These are phyloP conservation scores for Myxozyma neotropica DNA, from an alignment of 805 yeast genomes.

Conservation along the genomic window DNA sequence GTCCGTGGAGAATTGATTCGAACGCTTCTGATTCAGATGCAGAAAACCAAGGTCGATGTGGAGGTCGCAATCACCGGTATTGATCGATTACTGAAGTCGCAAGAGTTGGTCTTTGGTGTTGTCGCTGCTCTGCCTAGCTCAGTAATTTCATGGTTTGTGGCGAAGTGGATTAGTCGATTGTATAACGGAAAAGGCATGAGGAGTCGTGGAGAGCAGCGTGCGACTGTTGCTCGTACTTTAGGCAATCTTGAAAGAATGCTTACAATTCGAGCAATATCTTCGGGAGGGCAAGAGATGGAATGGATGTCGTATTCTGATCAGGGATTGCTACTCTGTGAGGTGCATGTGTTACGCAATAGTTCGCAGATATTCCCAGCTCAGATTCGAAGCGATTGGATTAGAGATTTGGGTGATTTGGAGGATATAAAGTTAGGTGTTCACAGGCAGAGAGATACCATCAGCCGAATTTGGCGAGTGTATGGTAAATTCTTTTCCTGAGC, in stretches of 20 bases:
- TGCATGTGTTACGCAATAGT: conserved; percentile 55
- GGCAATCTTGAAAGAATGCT: conserved; percentile 63
- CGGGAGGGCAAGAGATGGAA: conserved; percentile 1
- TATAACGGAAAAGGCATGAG: conserved; percentile 41
- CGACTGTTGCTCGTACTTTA: conserved; percentile 49
- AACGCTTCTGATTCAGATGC: conserved; percentile 85
- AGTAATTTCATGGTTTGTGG: conserved; percentile 43
- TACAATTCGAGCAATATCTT: conserved; percentile 33
- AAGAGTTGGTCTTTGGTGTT: conserved; percentile 89
- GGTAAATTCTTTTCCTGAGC: conserved; percentile 16
- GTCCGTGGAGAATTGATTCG: conserved; percentile 73
- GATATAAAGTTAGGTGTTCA: conserved; percentile 45
- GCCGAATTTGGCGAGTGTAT: conserved; percentile 35
- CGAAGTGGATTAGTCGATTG: conserved; percentile 31
- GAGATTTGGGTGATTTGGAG: conserved; percentile 65
- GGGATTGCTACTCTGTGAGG: conserved; percentile 70
- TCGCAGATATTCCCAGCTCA: conserved; percentile 55
- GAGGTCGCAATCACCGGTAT: conserved; percentile 87
- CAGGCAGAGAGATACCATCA: conserved; percentile 52
- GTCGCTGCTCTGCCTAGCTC: conserved; percentile 86
- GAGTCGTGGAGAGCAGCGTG: conserved; percentile 38
- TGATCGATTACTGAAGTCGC: conserved; percentile 84
- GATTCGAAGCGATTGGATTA: conserved; percentile 57
- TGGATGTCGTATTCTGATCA: conserved; percentile 46
- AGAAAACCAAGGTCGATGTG: conserved; percentile 94